Evolutionary conservation across 1,139 yeast species (phyloP), one percentile per base, ranked within the genome.

Genomic region (Saccharomyces hybrid): DNA sequence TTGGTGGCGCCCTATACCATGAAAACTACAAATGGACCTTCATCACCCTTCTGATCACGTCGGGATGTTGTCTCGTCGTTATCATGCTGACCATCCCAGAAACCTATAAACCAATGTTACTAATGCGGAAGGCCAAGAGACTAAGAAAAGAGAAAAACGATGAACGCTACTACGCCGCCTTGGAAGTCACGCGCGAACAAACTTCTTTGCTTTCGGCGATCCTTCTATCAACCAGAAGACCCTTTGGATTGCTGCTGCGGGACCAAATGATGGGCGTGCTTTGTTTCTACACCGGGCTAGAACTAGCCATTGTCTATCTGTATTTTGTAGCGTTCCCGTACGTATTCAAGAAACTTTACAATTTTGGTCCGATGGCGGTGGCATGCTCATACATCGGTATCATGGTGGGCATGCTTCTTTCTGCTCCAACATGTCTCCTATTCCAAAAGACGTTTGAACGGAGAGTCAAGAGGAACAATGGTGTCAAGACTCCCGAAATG

Each of bases 31-130:
- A 77, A 74, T 80, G 79, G 91, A 80, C 72, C 6, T 82, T 69
- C 51, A 80, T 86, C 75, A 82, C 83, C 12, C 76, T 84, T 61
- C 72, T 85, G 72, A 87, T 88, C 2, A 82, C 84, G 68, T 81
- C 86, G 7, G 86, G 81, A 12, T 81, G 77, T 0, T 74, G 81
- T 77, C 76, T 84, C 70, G 68, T 76, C 1, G 51, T 77, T 9
- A 71, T 75, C 48, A 65, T 78, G 4, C 57, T 78, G 2, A 67
- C 81, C 2, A 78, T 86, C 24, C 90, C 91, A 3, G 95, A 87
- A 68, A 86, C 95, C 1, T 86, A 83, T 69, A 79, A 81, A 1
- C 91, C 91, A 0, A 78, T 81, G 0, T 74, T 86, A 24, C 73
- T 84, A 54, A 78, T 78, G 53, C 70, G 71, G 51, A 82, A 86